These are phyloP conservation scores for Hapsidospora chrysogenum DNA, from an alignment of 495 filamentous ascomycete species.

Conservation along the genomic window DNA sequence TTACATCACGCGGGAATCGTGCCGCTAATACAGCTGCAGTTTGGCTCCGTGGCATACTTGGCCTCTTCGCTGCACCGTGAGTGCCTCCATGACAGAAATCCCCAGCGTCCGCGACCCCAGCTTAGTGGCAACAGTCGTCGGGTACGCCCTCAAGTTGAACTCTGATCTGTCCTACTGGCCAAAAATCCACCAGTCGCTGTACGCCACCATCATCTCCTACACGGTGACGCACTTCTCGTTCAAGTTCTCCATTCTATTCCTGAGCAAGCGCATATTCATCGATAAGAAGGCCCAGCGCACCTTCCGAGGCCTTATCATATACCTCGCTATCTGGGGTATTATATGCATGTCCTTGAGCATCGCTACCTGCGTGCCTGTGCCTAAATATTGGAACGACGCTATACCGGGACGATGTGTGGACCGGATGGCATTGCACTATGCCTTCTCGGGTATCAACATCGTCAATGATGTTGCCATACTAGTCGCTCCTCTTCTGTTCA, in stretches of 20 bases:
- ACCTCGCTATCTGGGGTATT: conserved; percentile 10
- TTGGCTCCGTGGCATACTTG: conserved; percentile 1
- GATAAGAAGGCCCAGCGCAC: conserved; percentile 4
- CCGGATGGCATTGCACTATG: conserved; percentile 15
- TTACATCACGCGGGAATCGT: background rate
- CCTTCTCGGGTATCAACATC: conserved; percentile 24
- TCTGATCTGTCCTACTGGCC: conserved; percentile 14
- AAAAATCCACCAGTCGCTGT: conserved; percentile 17
- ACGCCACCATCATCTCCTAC: conserved; percentile 11
- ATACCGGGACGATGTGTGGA: conserved; percentile 17
- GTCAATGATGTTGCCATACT: conserved; percentile 21
- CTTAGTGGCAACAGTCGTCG: no score
- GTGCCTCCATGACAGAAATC: no score
- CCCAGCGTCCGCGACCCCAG: no score
- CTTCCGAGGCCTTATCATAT: conserved; percentile 6
- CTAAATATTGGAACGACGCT: conserved; percentile 15
- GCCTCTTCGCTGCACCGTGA: background rate
- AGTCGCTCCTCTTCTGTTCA: conserved; percentile 16
- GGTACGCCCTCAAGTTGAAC: conserved; percentile 17
- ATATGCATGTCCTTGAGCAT: conserved; percentile 13
- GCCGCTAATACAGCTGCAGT: background rate
- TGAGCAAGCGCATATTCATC: conserved; percentile 13
- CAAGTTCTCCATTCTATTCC: conserved; percentile 14
- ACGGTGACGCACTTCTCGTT: conserved; percentile 8
- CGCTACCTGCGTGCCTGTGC: conserved; percentile 21